A percentile compares a stretch with the other conserved stretches of the same genome.
These are phyloP conservation scores for Litchi chinensis DNA, from an alignment of 345 rosid species.

Conservation along the genomic window DNA sequence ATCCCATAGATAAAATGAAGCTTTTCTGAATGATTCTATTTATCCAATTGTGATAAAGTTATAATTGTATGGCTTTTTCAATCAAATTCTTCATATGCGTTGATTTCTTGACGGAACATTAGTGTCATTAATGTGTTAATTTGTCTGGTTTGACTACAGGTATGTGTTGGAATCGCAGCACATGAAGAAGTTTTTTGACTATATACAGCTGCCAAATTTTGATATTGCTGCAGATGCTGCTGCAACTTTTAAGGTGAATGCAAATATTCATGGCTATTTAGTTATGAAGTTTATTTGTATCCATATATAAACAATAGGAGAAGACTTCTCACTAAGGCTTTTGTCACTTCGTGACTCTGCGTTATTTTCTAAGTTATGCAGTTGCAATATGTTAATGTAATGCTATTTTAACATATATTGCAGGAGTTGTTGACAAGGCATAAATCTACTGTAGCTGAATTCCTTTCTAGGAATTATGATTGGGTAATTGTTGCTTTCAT, in stretches of 20 bases:
- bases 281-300: no score
- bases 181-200: conserved; percentile 87
- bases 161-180: conserved; percentile 86
- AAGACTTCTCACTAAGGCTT: not conserved
- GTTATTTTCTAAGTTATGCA: conserved; percentile 11
- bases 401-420: conserved; percentile 26
- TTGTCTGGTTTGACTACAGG: conserved; percentile 44
- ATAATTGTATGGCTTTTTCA: not conserved
- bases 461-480: conserved; percentile 88
- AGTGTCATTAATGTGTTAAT: not conserved
- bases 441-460: conserved; percentile 96
- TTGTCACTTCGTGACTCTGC: not conserved
- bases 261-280: conserved; percentile 3
- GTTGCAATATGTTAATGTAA: conserved; percentile 18
- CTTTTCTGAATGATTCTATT: not conserved
- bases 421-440: conserved; percentile 98
- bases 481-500: conserved; percentile 58
- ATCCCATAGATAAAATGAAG: not conserved
- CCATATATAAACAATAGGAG: not conserved
- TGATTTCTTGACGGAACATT: not conserved
- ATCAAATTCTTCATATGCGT: conserved; percentile 3
- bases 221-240: conserved; percentile 99
- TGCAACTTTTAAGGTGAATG: conserved; percentile 89
- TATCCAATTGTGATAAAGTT: not conserved
- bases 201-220: conserved; percentile 93